Evolutionary conservation across 176 grass and related monocot genomes (phyloP), one percentile per base, ranked within the genome.

Genomic region (Aegilops tauschii): DNA sequence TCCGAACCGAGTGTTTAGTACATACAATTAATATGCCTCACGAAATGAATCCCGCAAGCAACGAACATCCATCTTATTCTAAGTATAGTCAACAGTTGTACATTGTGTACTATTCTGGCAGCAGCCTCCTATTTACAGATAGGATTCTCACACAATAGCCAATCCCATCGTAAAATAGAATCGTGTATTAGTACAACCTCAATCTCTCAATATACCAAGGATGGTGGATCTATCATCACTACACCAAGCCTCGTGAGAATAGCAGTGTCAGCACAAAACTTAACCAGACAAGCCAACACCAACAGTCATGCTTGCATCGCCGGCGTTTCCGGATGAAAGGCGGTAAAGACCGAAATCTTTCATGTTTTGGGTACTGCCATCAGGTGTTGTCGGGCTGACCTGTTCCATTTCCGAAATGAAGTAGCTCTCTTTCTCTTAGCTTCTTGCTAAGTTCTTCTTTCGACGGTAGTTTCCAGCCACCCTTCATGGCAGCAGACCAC

Each of bases 381-480:
- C 54, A 52, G 8, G 18, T 12, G 69, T 32, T 65, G 37, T 23
- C 54, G 3, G 73, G 80, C 18, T 12, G 32, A 45, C 12, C 45
- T 25, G 14, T 45, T 78, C 47, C 32, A 23, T 84, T 78, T 78
- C 87, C 75, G 3, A 71, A 87, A 68, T 27, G 54, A 82, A 98
- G 35, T 36, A 92, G 67, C 71, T 86, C 83, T 73, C 81, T 92
- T 77, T 98, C 91, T 82, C 82, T 81, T 42, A 98, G 62, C 29
- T 98, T 98, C 83, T 44, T 85, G 82, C 83, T 62, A 31, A 95
- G 61, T 86, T 98, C 84, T 83, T 95, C 87, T 61, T 64, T 82
- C 47, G 89, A 92, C 8, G 93, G 93, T 44, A 93, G 67, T 80
- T 87, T 86, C 80, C 86, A 86, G 32, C 87, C 90, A 65, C 84